Percentiles rank a stretch among this genome's conserved stretches.
phyloP scores from a whole-genome alignment of 176 grass and related monocot species.

The Themeda triandra region DNA sequence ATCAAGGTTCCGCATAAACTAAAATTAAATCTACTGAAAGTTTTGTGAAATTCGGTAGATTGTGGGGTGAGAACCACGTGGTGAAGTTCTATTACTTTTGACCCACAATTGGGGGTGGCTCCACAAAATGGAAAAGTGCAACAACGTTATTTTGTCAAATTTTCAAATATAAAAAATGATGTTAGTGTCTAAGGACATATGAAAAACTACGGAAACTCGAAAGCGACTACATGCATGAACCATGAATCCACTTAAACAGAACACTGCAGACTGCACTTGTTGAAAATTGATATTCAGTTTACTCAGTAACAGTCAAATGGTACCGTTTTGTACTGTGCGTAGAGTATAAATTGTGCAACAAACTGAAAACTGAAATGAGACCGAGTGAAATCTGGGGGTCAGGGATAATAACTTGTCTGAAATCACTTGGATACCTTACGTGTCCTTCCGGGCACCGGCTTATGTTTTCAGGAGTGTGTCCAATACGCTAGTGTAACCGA shows the following conservation, averaged over 20 bases:
- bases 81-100: not conserved
- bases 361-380: not conserved
- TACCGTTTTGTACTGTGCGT: not conserved
- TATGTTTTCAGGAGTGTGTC: not conserved
- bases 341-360: not conserved
- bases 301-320: slow-evolving; percentile 2
- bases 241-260: not conserved
- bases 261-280: not conserved
- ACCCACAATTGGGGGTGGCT: not conserved
- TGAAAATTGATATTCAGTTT: not conserved
- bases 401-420: not conserved
- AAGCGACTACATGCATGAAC: not conserved
- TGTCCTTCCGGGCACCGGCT: not conserved
- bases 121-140: too few relatives aligned
- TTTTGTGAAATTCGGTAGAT: too few relatives aligned
- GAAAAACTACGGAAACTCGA: not conserved
- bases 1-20: too few relatives aligned
- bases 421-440: not conserved
- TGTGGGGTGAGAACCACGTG: not conserved
- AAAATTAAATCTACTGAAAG: not conserved
- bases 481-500: not conserved
- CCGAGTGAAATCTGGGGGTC: not conserved
- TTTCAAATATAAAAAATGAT: not conserved
- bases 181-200: not conserved
- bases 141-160: not conserved